Percentiles rank a stretch among this genome's conserved stretches.
These are phyloP conservation scores for Allium cepa DNA, from an alignment of 106 monocot genomes.

Conservation along the genomic window DNA sequence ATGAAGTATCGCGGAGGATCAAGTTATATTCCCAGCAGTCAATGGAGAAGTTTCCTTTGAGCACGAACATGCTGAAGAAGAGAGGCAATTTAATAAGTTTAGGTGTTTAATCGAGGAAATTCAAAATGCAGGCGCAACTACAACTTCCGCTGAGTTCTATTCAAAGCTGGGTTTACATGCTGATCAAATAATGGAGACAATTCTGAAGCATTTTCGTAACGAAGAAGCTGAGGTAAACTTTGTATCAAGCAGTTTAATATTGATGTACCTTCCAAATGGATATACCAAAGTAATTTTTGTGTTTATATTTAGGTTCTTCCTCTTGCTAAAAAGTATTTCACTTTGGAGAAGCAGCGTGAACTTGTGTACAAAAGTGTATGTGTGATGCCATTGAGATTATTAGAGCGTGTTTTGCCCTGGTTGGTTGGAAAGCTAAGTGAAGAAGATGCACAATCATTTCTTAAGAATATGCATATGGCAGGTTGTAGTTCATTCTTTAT, in stretches of 20 bases:
- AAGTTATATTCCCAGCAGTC: constrained; percentile 98
- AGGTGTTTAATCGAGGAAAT: constrained; percentile 90
- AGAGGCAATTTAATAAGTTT: constrained; percentile 81
- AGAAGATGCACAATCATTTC: constrained; percentile 70
- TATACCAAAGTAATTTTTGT: constrained; percentile 9
- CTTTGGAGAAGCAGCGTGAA: constrained; percentile 61
- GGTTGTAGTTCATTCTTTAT: constrained; percentile 32
- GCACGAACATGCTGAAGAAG: constrained; percentile 90
- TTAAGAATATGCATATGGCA: constrained; percentile 81
- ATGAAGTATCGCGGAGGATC: constrained; percentile 94
- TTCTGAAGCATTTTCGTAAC: constrained; percentile 74
- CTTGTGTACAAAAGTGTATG: constrained; percentile 77
- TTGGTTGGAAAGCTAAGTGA: constrained; percentile 65
- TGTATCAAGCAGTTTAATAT: not conserved
- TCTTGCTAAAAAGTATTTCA: constrained; percentile 82
- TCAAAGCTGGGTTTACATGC: constrained; percentile 76
- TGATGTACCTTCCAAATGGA: not conserved
- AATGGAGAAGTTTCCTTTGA: constrained; percentile 72
- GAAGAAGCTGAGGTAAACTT: constrained; percentile 74
- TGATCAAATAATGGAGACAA: constrained; percentile 93
- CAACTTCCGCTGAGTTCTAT: constrained; percentile 84
- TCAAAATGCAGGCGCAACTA: constrained; percentile 58
- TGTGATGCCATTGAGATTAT: constrained; percentile 90
- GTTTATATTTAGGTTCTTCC: constrained; percentile 68
- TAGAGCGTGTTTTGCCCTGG: constrained; percentile 97